Base-by-base conservation (phyloP, 2,329 filamentous ascomycete genomes). In the Cladosporium oxysporum region DNA sequence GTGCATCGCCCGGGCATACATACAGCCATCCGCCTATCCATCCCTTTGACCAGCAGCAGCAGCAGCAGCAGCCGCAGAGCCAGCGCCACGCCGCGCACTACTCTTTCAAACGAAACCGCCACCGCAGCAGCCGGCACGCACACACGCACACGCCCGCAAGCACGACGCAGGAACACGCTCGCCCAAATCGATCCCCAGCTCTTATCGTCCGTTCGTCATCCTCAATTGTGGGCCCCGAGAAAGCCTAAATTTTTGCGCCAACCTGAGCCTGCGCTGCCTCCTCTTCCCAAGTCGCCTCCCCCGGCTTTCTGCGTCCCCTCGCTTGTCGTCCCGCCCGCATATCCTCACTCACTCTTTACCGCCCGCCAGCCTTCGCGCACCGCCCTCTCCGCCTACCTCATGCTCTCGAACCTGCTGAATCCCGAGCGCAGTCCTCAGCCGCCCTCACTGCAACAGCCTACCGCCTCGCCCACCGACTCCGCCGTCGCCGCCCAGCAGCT, bases 391-490 rank as follows among this genome's bases (percentile, higher is more conserved):
- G 33, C 53, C 35, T 66, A 62, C 67, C 71, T 72, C 68, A 74
- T 74, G 73, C 73, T 75, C 49, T 74, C 72, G 52, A 68, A 70
- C 63, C 70, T 75, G 67, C 70, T 75, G 66, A 74, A 74, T 68
- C 70, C 70, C 41, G 70, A 74, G 69, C 70, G 69, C 44, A 64
- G 61, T 55, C 55, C 70, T 64, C 69, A 69, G 66, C 64, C 66
- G 61, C 70, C 70, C 66, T 69, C 69, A 35, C 70, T 66, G 35
- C 65, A 66, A n/a, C 66, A 55, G 16, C 52, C 58, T 33, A 35
- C 63, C 26, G 37, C 50, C 26, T 18, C 26, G 55, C 57, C 55
- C 60, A 28, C 60, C 50, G 47, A 64, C 63, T 29, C 63, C 63
- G 50, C 55, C 44, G 16, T 21, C 50, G 50, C 28, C 67, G 60